These are phyloP conservation scores for Trametes cinnabarina DNA, from an alignment of 768 basidiomycete species.

Conservation along the genomic window DNA sequence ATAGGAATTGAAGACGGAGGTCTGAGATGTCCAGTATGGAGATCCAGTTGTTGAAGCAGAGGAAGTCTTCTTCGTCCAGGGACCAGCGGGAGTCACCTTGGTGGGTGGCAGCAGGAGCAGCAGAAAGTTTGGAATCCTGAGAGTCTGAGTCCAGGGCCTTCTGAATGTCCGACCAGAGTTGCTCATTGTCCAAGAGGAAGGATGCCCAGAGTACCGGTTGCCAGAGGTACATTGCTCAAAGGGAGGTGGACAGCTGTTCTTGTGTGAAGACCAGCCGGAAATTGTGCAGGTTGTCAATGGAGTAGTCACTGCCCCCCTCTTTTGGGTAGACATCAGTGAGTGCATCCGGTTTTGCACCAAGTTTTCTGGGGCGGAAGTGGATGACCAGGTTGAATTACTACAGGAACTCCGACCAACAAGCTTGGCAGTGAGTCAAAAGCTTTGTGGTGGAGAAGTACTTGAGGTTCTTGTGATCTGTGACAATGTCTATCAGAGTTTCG, in stretches of 20 bases:
- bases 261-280: neutral
- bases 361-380: neutral
- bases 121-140: neutral
- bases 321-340: neutral
- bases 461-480: conserved; percentile 39
- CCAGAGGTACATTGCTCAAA: neutral
- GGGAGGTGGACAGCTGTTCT: neutral
- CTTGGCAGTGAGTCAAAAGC: conserved; percentile 36
- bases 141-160: neutral
- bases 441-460: conserved; percentile 35
- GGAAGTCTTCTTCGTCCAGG: neutral
- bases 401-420: conserved; percentile 33
- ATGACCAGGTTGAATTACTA: conserved; percentile 23
- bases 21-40: neutral
- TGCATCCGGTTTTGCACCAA: neutral
- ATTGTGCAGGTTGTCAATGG: neutral
- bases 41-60: neutral
- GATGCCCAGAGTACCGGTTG: neutral
- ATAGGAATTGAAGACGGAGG: neutral
- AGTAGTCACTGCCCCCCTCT: neutral
- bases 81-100: neutral
- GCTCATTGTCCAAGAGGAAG: neutral
- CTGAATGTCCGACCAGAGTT: neutral
- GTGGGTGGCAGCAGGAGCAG: neutral
- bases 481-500: conserved; percentile 15